Base-by-base conservation (phyloP, 495 filamentous ascomycete species). In the Penicillium roqueforti region DNA sequence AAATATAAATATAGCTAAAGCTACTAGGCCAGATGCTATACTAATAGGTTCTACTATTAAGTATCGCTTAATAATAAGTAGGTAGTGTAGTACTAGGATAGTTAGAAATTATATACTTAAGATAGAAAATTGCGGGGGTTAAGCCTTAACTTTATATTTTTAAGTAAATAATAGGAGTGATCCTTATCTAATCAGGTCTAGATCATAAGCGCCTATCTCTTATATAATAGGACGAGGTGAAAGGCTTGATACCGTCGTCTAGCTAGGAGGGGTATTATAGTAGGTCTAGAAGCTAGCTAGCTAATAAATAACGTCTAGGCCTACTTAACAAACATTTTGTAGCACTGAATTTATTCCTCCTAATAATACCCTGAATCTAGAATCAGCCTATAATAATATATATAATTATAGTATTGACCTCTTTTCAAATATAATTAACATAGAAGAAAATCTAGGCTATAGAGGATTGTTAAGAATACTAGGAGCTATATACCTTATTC, bases 1-100 rank as follows among this genome's bases (percentile, higher is more conserved):
- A 45, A 77, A 74, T 25, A 73, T 74, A 61, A 77, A 75, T 16
- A 53, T 63, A 7, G 65, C 57, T 37, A 70, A 49, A 43, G 40
- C 22, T 10, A 43, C 20, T 2, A 43, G 19, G 11, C 40, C 40
- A 43, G 40, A 43, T 4, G 39, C 43, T 46, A 46, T 18, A 6
- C 43, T 8, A 19, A 46, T 46, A 1, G 43, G 43, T 46, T 46
- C 43, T 3, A 26, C 43, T 14, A 46, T 46, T 25, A 9, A 20
- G 11, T 9, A 20, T 42, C 18, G 40, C 40, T 25, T 42, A 20
- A 25, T 42, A 20, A 32, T 42, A 20, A 7, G 40, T 42, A n/a
- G 40, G 20, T 42, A 42, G 40, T 20, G 40, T n/a, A n/a, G n/a
- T n/a, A n/a, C 20, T 42, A 10, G 40, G 6, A 42, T 23, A 20